phyloP scores from a whole-genome alignment of 2,329 filamentous ascomycete species.

The Aspergillus caelatus region DNA sequence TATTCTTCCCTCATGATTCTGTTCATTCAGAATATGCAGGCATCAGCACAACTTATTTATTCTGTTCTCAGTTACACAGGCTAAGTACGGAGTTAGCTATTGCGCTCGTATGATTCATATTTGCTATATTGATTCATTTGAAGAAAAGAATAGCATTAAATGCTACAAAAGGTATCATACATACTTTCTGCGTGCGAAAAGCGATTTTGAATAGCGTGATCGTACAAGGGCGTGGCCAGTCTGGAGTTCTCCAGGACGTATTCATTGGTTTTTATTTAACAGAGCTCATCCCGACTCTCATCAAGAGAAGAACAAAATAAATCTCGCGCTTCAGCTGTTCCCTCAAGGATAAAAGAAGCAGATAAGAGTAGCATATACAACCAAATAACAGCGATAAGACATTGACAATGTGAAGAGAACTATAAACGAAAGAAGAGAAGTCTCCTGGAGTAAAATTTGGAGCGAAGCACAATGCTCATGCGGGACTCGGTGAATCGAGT shows the following conservation, averaged over 20 bases:
- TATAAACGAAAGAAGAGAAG: constrained; percentile 3
- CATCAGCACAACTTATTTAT: too few relatives aligned
- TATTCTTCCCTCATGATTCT: too few relatives aligned
- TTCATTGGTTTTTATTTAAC: constrained; percentile 19
- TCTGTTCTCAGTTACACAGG: too few relatives aligned
- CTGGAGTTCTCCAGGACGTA: constrained; percentile 11
- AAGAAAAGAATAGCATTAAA: not conserved
- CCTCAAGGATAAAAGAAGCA: constrained; percentile 18
- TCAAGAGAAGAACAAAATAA: constrained; percentile 17
- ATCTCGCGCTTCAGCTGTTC: constrained; percentile 14
- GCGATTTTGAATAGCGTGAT: not conserved
- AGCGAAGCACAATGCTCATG: not conserved
- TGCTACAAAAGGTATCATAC: not conserved
- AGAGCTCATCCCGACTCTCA: constrained; percentile 15
- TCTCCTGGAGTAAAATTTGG: constrained; percentile 1
- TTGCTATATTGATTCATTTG: not conserved
- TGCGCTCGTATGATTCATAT: not conserved
- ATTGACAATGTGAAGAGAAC: constrained; percentile 12
- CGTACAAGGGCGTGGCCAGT: constrained; percentile 1
- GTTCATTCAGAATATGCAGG: too few relatives aligned
- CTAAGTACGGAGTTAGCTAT: too few relatives aligned
- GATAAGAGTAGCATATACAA: constrained; percentile 19
- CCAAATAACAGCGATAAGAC: constrained; percentile 12
- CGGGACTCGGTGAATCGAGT: not conserved
- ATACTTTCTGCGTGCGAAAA: not conserved